These are phyloP conservation scores for Malus hybrid DNA, from an alignment of 331 rosid species.

Conservation along the genomic window DNA sequence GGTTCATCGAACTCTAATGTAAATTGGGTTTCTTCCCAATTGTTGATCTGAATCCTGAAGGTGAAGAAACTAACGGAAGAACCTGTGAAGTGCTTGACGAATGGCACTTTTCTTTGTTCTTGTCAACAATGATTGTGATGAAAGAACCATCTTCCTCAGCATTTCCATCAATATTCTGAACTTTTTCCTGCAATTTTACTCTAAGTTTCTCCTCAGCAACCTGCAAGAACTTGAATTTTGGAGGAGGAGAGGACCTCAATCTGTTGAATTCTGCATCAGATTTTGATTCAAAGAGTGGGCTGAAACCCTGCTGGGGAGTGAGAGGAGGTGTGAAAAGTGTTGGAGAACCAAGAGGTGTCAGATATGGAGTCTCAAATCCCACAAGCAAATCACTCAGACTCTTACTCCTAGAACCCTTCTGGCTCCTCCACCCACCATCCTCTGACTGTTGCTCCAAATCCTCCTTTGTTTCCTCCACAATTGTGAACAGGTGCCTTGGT, in stretches of 20 bases:
- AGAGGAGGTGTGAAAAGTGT: slow-evolving; percentile 70
- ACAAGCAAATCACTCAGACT: slow-evolving; percentile 73
- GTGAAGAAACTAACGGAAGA: slow-evolving; percentile 24
- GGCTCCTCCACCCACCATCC: slow-evolving; percentile 40
- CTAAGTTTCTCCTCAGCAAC: slow-evolving; percentile 88
- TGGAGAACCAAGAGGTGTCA: slow-evolving; percentile 85
- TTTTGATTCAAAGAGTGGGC: slow-evolving; percentile 64
- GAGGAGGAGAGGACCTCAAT: slow-evolving; percentile 86
- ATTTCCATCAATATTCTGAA: slow-evolving; percentile 26
- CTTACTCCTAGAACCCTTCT: slow-evolving; percentile 54
- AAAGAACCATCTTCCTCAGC: slow-evolving; percentile 53
- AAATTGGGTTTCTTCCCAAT: slow-evolving; percentile 33
- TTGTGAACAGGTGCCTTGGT: slow-evolving; percentile 83
- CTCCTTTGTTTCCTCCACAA: slow-evolving; percentile 88
- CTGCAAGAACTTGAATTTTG: slow-evolving; percentile 86
- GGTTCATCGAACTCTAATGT: slow-evolving; percentile 22
- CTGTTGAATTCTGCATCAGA: slow-evolving; percentile 85
- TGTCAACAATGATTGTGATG: slow-evolving; percentile 38
- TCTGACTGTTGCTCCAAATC: slow-evolving; percentile 72
- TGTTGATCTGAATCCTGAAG: slow-evolving; percentile 22
- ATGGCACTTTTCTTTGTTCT: slow-evolving; percentile 32
- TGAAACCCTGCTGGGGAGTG: slow-evolving; percentile 68
- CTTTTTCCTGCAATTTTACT: slow-evolving; percentile 45
- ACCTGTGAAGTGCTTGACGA: slow-evolving; percentile 73
- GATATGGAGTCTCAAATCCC: slow-evolving; percentile 72